Base-by-base conservation (phyloP, 768 basidiomycete genomes). In the Guyanaporus albipodus region DNA sequence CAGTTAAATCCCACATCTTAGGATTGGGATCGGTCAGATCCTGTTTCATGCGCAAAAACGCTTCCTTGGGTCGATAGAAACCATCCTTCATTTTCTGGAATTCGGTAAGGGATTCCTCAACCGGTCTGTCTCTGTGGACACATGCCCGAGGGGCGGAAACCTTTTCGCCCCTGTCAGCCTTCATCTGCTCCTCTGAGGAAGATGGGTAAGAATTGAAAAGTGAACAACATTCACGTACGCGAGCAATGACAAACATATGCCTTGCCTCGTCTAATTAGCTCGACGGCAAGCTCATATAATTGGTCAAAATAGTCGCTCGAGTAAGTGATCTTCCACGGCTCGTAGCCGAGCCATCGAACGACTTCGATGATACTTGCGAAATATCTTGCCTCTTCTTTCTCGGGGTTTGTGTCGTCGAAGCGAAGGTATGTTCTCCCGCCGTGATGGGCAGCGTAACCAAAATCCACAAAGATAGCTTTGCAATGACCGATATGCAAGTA, bases 1-100 rank as follows among this genome's bases (percentile, higher is more conserved):
- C 95, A 28, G 96, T 89, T 44, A 96, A 69, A 70, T 99, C 96
- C 96, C 96, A 99, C 96, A 99, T 97, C 69, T 93, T 92, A 10
- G 95, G 95, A 67, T 98, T 99, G 11, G 87, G 86, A 50, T 91
- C 89, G 37, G 80, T 75, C 22, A 98, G 70, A 63, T 98, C 91
- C 70, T 94, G 91, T 70, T 99, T 99, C 96, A 99, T 98, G 29
- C 96, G 82, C 39, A 99, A 70, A 53, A 87, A 89, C 29, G 91
- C 93, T 67, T 93, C 87, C 57, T 95, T 93, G 42, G 92, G 92
- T 42, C 81, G 76, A 67, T 95, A 98, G 52, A 83, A 75, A 8
- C 96, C 96, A 45, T 83, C 74, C 68, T 83, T 89, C 96, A 99
- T 99, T 47, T 76, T 82, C 68, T 88, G 81, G 58, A 99, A 98